phyloP scores from a whole-genome alignment of 2,329 filamentous ascomycete species.

The Periconia digitata region DNA sequence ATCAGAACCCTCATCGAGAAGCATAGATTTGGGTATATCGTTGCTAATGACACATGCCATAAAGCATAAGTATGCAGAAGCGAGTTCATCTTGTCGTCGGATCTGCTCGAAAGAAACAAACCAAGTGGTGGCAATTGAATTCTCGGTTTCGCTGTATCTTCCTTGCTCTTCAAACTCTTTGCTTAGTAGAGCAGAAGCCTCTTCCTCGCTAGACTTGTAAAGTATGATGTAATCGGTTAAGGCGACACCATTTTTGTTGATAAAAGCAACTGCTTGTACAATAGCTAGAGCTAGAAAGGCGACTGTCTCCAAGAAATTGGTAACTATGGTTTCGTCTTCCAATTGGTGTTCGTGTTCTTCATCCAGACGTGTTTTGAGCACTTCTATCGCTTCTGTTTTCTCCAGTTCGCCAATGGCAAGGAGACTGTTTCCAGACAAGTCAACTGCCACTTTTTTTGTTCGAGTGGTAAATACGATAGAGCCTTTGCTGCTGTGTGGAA shows the following conservation, averaged over 20 bases:
- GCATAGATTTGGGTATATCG: slow-evolving; percentile 37
- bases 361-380: slow-evolving; percentile 15
- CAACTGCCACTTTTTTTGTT: slow-evolving; percentile 36
- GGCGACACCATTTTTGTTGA: slow-evolving; percentile 17
- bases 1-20: slow-evolving; percentile 22
- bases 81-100: slow-evolving; percentile 23
- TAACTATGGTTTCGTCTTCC: slow-evolving; percentile 11
- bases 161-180: slow-evolving; percentile 31
- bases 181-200: slow-evolving; percentile 17
- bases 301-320: slow-evolving; percentile 30
- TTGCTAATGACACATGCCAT: slow-evolving; percentile 32
- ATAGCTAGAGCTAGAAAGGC: slow-evolving; percentile 18
- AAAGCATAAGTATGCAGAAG: slow-evolving; percentile 47
- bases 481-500: no score
- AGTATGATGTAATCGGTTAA: slow-evolving; percentile 40
- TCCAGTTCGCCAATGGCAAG: slow-evolving; percentile 35
- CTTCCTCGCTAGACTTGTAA: slow-evolving; percentile 39
- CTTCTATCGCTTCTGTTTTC: slow-evolving; percentile 9
- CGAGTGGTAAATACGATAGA: no score
- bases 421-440: slow-evolving; percentile 10
- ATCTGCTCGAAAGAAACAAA: slow-evolving; percentile 37
- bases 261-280: slow-evolving; percentile 37
- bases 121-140: slow-evolving; percentile 42
- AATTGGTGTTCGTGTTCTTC: slow-evolving; percentile 15
- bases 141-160: slow-evolving; percentile 32